Evolutionary conservation across 2,329 filamentous ascomycete species (phyloP), one percentile per base, ranked within the genome.

Genomic region (Triangularia verruculosa): DNA sequence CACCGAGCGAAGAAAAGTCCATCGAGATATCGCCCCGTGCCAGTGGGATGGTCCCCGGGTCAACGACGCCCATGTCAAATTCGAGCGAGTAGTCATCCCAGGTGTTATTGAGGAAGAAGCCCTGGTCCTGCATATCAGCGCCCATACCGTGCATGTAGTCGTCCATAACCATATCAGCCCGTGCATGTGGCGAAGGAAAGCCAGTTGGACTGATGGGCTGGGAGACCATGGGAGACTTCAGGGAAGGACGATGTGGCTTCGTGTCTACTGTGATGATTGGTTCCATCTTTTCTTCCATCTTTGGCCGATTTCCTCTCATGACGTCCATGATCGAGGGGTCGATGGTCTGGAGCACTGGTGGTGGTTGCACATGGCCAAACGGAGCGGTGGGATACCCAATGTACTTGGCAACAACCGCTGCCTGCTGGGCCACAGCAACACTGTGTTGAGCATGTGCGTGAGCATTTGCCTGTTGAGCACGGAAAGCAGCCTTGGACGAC

Each of bases 401-500:
- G 39, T 8, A 2, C 17, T 9, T 9, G n/a, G 39, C n/a, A 17
- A 17, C 39, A 47, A 17, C 39, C 39, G 68, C 67, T n/a, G 67
- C 72, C 43, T 70, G 75, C 56, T 75, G 73, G 0, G 76, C 73
- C 13, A 73, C 73, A 17, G 27, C 27, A 12, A 13, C 25, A 27
- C 61, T 76, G 34, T 76, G 77, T 61, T 80, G 79, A 3, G 79
- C 78, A n/a, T n/a, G n/a, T n/a, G n/a, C n/a, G n/a, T n/a, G n/a
- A 77, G 20, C 80, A 32, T 61, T 76, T 32, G 76, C 77, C 61
- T 81, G 79, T 3, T 79, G 78, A 1, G 77, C 78, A 17, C 80
- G 75, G 12, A 78, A 70, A 1, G 78, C 79, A 2, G 76, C 78
- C 69, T 84, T 84, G 27, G 79, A 80, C 1, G 82, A 80, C 30